Percentiles rank a stretch among this genome's conserved stretches.
Conservation (phyloP, 2,329 filamentous ascomycete genomes). For the Exophiala sp. region DNA sequence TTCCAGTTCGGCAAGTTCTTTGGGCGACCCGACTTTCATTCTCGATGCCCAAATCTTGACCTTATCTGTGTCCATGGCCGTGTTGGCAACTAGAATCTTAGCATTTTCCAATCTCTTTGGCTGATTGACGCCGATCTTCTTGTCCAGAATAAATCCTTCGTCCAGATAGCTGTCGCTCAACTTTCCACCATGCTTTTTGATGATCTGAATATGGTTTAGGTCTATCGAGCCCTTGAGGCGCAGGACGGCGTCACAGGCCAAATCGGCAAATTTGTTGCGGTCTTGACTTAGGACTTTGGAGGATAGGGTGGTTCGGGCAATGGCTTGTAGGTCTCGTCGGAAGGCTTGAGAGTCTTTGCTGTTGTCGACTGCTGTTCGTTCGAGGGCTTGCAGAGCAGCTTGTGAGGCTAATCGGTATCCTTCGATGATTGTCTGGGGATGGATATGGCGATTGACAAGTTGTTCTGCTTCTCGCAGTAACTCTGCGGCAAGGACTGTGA, state of each 20-base stretch:
- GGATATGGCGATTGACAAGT: constrained; percentile 96
- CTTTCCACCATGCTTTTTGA: constrained; percentile 98
- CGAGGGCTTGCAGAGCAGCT: constrained; percentile 79
- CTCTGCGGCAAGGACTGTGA: constrained; percentile 91
- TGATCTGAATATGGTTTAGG: constrained; percentile 96
- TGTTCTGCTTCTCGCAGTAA: constrained; percentile 94
- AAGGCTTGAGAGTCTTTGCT: constrained; percentile 80
- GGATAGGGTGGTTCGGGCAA: constrained; percentile 91
- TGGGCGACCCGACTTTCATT: constrained; percentile 93
- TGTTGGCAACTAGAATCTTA: constrained; percentile 97
- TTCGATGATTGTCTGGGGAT: constrained; percentile 98
- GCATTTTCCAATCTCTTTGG: constrained; percentile 96
- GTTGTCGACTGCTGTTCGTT: constrained; percentile 82
- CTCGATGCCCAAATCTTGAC: constrained; percentile 98
- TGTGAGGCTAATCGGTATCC: constrained; percentile 95
- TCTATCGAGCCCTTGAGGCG: constrained; percentile 87
- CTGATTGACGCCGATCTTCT: constrained; percentile 98
- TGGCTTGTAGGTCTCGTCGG: constrained; percentile 81
- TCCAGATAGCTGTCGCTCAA: constrained; percentile 96
- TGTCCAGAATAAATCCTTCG: constrained; percentile 97
- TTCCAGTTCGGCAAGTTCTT: constrained; percentile 96
- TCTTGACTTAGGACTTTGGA: constrained; percentile 97
- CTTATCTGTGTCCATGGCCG: constrained; percentile 99
- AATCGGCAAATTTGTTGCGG: constrained; percentile 81
- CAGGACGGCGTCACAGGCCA: constrained; percentile 88